These are phyloP conservation scores for Irpex lacteus DNA, from an alignment of 1,284 basidiomycete genomes.

Conservation along the genomic window DNA sequence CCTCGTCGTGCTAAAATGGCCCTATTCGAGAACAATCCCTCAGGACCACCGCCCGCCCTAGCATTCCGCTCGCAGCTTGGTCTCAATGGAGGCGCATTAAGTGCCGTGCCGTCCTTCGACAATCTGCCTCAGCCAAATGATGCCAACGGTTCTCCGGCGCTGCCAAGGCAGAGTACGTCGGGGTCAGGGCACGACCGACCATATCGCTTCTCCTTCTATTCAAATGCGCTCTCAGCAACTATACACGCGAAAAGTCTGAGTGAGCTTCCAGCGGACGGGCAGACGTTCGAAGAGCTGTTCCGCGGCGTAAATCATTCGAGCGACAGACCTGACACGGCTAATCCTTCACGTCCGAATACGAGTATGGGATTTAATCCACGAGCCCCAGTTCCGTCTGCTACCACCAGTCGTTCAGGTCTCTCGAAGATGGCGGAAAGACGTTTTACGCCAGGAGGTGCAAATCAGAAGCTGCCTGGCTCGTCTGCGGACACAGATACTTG, in stretches of 20 bases:
- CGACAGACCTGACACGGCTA: slow-evolving; percentile 14
- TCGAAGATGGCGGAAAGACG: slow-evolving; percentile 18
- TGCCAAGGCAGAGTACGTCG: slow-evolving; percentile 10
- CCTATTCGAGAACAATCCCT: slow-evolving; percentile 69
- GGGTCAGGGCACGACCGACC: slow-evolving; percentile 77
- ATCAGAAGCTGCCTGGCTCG: slow-evolving; percentile 15
- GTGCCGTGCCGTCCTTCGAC: slow-evolving; percentile 33
- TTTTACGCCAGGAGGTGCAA: slow-evolving; percentile 12
- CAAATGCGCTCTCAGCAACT: slow-evolving; percentile 87
- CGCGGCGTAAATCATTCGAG: slow-evolving; percentile 40
- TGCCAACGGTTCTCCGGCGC: slow-evolving; percentile 1
- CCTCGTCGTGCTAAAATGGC: slow-evolving; percentile 82
- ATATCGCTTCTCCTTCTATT: slow-evolving; percentile 99
- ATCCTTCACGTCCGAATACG: slow-evolving; percentile 15
- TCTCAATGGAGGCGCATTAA: slow-evolving; percentile 27
- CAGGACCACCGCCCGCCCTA: slow-evolving; percentile 45
- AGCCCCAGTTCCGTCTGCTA: neutral
- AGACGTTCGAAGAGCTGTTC: slow-evolving; percentile 93
- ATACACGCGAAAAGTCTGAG: slow-evolving; percentile 93
- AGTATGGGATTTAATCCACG: slow-evolving; percentile 10
- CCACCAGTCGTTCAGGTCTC: slow-evolving; percentile 13
- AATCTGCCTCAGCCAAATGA: slow-evolving; percentile 20
- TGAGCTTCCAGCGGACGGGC: slow-evolving; percentile 92
- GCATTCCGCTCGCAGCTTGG: slow-evolving; percentile 31
- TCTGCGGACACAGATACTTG: slow-evolving; percentile 55